Evolutionary conservation across 2,329 filamentous ascomycete species (phyloP).

Genomic region (Camptophora hylomeconis): DNA sequence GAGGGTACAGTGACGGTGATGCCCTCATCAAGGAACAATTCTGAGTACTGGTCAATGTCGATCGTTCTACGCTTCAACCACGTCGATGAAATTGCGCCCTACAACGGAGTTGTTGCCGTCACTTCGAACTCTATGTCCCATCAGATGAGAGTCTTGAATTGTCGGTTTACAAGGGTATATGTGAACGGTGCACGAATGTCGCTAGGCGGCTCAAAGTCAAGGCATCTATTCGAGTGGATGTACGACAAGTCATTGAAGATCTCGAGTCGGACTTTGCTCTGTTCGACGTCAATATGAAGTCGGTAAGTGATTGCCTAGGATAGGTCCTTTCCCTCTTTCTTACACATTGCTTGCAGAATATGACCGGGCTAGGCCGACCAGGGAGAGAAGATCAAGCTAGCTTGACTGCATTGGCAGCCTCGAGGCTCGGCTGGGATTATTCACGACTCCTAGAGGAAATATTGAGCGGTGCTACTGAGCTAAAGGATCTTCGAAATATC

Average conservation of each 20-base stretch:
- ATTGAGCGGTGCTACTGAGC: no score
- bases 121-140: conserved; percentile 34
- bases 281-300: conserved; percentile 42
- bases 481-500: no score
- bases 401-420: conserved; percentile 32
- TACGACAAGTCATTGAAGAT: conserved; percentile 24
- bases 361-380: conserved; percentile 35
- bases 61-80: conserved; percentile 38
- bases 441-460: conserved; percentile 25
- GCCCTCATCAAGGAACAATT: conserved; percentile 26
- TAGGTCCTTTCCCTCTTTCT: background rate
- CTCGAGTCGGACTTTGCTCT: conserved; percentile 28
- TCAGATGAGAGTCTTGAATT: conserved; percentile 19
- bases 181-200: conserved; percentile 28
- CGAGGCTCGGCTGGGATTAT: conserved; percentile 32
- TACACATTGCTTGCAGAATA: conserved; percentile 24
- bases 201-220: conserved; percentile 28
- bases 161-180: conserved; percentile 21
- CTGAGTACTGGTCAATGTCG: conserved; percentile 31
- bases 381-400: conserved; percentile 37
- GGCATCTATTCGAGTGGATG: conserved; percentile 36
- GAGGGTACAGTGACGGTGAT: conserved; percentile 41
- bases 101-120: conserved; percentile 36
- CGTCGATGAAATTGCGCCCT: conserved; percentile 33
- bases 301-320: conserved; percentile 26